Evolutionary conservation across 2,329 filamentous ascomycete species (phyloP).

Genomic region (Cordyceps cicadae): DNA sequence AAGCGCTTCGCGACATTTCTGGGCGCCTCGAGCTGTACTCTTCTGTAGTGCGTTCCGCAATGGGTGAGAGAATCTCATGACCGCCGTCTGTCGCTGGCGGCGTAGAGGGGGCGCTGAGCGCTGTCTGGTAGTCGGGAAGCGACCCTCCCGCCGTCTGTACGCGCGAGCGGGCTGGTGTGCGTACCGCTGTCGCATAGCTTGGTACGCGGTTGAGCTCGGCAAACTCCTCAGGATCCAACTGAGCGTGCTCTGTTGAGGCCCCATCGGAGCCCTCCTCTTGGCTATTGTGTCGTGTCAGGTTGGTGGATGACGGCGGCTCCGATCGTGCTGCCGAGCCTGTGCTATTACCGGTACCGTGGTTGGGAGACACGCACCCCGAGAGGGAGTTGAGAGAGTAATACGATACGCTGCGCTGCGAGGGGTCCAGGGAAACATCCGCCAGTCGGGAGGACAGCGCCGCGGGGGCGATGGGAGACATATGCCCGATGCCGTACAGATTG

Average conservation of each 20-base stretch:
- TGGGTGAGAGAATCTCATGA: slow-evolving; percentile 23
- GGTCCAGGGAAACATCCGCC: slow-evolving; percentile 56
- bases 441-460: slow-evolving; percentile 55
- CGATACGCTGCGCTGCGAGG: slow-evolving; percentile 37
- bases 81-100: slow-evolving; percentile 30
- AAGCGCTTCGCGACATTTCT: slow-evolving; percentile 3
- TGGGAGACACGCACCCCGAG: slow-evolving; percentile 37
- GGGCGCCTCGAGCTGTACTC: neutral
- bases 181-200: slow-evolving; percentile 67
- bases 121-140: slow-evolving; percentile 61
- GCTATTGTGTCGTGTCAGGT: slow-evolving; percentile 46
- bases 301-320: slow-evolving; percentile 36
- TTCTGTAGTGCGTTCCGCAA: slow-evolving; percentile 22
- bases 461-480: slow-evolving; percentile 30
- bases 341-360: slow-evolving; percentile 21
- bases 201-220: slow-evolving; percentile 64
- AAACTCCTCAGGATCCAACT: slow-evolving; percentile 52
- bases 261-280: slow-evolving; percentile 42
- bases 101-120: slow-evolving; percentile 44
- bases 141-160: slow-evolving; percentile 38
- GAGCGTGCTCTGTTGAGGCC: slow-evolving; percentile 48
- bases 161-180: slow-evolving; percentile 49
- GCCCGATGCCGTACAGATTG: slow-evolving; percentile 53
- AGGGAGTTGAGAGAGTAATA: slow-evolving; percentile 36
- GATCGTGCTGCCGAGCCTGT: slow-evolving; percentile 24